A percentile compares a stretch with the other conserved stretches of the same genome.
Conservation (phyloP, 768 basidiomycete species). For the Galerina sulciceps region DNA sequence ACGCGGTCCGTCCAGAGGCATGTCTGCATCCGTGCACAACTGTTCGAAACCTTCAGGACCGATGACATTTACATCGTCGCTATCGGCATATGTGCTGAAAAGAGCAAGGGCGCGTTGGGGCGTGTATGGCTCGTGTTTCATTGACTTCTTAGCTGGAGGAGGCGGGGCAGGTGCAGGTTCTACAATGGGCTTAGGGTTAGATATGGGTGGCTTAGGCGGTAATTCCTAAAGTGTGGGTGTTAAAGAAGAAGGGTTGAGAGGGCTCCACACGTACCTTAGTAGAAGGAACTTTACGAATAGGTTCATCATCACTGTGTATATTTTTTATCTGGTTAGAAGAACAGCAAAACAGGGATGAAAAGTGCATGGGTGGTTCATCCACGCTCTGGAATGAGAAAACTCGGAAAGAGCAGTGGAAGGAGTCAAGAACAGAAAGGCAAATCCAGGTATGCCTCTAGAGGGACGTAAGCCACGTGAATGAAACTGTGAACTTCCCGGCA, state of each 20-base stretch:
- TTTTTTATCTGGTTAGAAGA: slow-evolving; percentile 55
- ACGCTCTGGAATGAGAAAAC: slow-evolving; percentile 25
- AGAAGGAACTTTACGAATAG: slow-evolving; percentile 34
- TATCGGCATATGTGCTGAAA: slow-evolving; percentile 65
- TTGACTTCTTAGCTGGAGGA: slow-evolving; percentile 18
- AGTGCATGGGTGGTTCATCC: slow-evolving; percentile 56
- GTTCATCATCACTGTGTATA: slow-evolving; percentile 53
- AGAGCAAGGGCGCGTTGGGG: slow-evolving; percentile 52
- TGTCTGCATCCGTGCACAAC: slow-evolving; percentile 70
- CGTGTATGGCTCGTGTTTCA: slow-evolving; percentile 50
- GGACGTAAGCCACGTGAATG: slow-evolving; percentile 1
- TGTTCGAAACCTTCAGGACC: slow-evolving; percentile 74
- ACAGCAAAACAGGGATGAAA: slow-evolving; percentile 67
- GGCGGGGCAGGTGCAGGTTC: slow-evolving; percentile 10
- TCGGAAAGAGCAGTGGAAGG: slow-evolving; percentile 12
- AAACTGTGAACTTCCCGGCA: slow-evolving; percentile 2
- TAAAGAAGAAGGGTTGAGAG: background rate
- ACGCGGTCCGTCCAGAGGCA: slow-evolving; percentile 73
- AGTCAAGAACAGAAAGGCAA: background rate
- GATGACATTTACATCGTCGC: slow-evolving; percentile 60
- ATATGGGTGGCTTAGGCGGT: slow-evolving; percentile 1
- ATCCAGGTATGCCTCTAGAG: slow-evolving; percentile 1
- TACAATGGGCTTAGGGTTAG: slow-evolving; percentile 6
- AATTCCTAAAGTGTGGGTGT: slow-evolving; percentile 8
- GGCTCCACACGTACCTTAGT: slow-evolving; percentile 23